phyloP scores from a whole-genome alignment of 1,284 basidiomycete genomes.

The Rhodotorula sp. region DNA sequence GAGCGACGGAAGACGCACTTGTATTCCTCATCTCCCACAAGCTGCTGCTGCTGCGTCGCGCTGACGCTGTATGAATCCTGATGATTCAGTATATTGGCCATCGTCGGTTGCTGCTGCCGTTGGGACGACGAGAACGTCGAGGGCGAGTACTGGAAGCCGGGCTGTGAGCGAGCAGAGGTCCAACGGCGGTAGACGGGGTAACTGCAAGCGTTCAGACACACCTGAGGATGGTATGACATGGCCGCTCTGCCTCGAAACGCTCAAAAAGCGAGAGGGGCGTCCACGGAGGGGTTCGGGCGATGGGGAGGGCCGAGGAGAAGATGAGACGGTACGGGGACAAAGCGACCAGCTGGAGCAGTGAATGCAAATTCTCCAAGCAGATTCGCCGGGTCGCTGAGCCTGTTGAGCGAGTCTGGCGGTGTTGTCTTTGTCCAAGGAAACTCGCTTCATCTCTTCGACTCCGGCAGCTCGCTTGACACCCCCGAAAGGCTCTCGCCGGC shows the following conservation, averaged over 20 bases:
- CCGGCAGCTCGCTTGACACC: no score
- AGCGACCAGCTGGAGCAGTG: no score
- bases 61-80: conserved; percentile 18
- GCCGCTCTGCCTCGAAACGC: neutral
- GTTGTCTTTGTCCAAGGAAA: no score
- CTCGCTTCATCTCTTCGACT: no score
- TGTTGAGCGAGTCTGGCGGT: no score
- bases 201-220: neutral
- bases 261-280: neutral
- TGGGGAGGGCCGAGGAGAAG: neutral
- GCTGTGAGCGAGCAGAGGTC: neutral
- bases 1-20: conserved; percentile 22
- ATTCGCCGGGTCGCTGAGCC: no score
- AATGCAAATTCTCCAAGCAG: no score
- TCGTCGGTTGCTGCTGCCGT: neutral
- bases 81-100: conserved; percentile 18
- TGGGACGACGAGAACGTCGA: neutral
- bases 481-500: no score
- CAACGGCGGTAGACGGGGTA: neutral
- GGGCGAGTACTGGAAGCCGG: conserved; percentile 12
- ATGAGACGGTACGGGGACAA: no score
- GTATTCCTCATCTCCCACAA: conserved; percentile 42
- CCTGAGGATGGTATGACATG: conserved; percentile 27
- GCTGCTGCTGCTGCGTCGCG: conserved; percentile 5
- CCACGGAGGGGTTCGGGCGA: neutral